Percentiles rank a stretch among this genome's conserved stretches.
phyloP scores from a whole-genome alignment of 129 eudicot species.

The Dittrichia graveolens region DNA sequence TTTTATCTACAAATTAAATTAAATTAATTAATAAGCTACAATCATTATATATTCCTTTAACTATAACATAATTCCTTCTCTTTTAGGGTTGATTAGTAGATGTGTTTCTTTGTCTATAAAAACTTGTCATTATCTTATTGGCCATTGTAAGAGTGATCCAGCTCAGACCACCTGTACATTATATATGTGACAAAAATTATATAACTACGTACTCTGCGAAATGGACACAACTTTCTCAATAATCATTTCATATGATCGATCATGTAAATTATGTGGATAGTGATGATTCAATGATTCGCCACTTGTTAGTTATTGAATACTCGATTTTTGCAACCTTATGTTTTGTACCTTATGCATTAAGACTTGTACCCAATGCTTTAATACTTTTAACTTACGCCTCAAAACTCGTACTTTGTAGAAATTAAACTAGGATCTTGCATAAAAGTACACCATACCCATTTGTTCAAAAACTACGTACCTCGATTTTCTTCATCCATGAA shows the following conservation, averaged over 20 bases:
- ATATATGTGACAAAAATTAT: background rate
- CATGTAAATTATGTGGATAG: slow-evolving; percentile 8
- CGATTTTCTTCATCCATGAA: slow-evolving; percentile 88
- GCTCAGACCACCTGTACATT: background rate
- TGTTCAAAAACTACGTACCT: slow-evolving; percentile 46
- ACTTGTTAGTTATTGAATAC: slow-evolving; percentile 6
- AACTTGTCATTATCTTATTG: background rate
- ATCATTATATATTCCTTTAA: too few species aligned
- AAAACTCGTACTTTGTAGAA: background rate
- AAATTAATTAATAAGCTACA: too few species aligned
- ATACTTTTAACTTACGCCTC: too few species aligned
- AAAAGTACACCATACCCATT: slow-evolving; percentile 5
- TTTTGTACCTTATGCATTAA: background rate
- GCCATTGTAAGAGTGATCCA: background rate
- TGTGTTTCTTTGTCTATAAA: background rate
- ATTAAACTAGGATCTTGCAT: slow-evolving; percentile 3
- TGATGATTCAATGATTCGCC: slow-evolving; percentile 12
- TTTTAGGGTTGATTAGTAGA: too few species aligned
- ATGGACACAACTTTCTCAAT: background rate
- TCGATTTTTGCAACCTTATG: background rate
- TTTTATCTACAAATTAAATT: too few species aligned
- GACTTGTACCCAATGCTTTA: background rate
- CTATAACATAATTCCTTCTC: too few species aligned
- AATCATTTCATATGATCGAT: slow-evolving; percentile 14
- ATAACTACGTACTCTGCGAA: background rate